Base-by-base conservation (phyloP, 208 protist genomes). In the Acanthamoeba castellanii region DNA sequence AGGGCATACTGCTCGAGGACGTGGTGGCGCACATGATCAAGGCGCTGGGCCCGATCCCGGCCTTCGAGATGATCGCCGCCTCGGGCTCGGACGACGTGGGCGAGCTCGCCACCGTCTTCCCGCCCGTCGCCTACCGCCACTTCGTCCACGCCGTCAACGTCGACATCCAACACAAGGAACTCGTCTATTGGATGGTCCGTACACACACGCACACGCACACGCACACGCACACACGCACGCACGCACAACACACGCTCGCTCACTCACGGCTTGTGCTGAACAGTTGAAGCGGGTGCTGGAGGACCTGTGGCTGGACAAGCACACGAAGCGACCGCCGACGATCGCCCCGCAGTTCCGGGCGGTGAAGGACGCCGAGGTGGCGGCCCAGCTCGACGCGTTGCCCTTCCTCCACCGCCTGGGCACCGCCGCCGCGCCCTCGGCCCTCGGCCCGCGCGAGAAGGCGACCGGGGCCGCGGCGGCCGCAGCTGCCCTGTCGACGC, bases 1-100 rank as follows among this genome's bases (percentile, higher is more conserved):
- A 52, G 3, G 30, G 34, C 2, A 82, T 82, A 52, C 42, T 37
- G 74, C 42, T 82, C 32, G 74, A 82, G 27, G 74, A 82, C 42
- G 74, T 82, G 37, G 74, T 82, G 34, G 74, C 74, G 20, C 74
- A 82, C 74, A 82, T 82, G 74, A 82, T 82, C 74, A 82, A 82
- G 74, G 74, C 74, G 11, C 32, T 82, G 34, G 74, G 74, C 4
- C 74, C 74, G 42, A 82, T 82, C 42, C 37, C 74, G 18, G 74
- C 74, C 20, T 82, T 82, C 25, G 74, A 82, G 8, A 18, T 82
- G 14, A 37, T 82, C 42, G 27, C 74, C 18, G 34, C 7, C 9
- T 37, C 18, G 18, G 42, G 45, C 27, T 1, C 8, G 32, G 20
- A 14, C 37, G 74, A 61, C 16, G 55, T 22, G 55, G 16, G 3